These are phyloP conservation scores for Simplicillium sp. DNA, from an alignment of 2,329 filamentous ascomycete species.

Conservation along the genomic window DNA sequence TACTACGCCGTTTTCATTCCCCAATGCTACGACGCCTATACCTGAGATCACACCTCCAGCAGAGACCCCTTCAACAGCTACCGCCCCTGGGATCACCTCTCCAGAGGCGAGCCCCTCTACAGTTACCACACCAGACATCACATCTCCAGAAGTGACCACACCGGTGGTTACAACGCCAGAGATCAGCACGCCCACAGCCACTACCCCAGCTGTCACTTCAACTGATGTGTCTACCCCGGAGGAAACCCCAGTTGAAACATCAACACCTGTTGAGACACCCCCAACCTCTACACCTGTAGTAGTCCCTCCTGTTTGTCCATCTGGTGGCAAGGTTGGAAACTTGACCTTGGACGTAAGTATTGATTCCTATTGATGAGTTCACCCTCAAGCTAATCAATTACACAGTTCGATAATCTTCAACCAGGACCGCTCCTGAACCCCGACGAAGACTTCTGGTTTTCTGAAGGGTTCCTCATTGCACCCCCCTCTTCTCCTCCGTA, in stretches of 20 bases:
- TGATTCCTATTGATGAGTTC: no score
- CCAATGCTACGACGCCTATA: neutral
- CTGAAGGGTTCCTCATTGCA: slow-evolving; percentile 27
- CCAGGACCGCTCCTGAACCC: slow-evolving; percentile 29
- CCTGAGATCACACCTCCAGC: neutral
- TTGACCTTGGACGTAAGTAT: slow-evolving; percentile 25
- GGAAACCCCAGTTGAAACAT: neutral
- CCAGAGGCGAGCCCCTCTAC: no score
- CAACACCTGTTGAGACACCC: neutral
- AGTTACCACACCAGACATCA: no score
- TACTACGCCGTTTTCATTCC: neutral
- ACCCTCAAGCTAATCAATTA: slow-evolving; percentile 1
- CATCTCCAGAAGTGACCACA: no score
- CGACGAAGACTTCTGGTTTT: slow-evolving; percentile 29
- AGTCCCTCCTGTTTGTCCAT: slow-evolving; percentile 12
- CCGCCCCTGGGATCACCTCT: no score
- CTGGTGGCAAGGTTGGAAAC: slow-evolving; percentile 25
- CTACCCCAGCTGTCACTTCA: no score
- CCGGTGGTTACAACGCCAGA: no score
- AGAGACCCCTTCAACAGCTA: no score
- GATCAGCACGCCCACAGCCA: no score
- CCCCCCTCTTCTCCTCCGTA: slow-evolving; percentile 21
- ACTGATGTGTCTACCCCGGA: no score
- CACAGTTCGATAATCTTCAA: slow-evolving; percentile 26
- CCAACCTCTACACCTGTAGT: neutral